Evolutionary conservation across 768 basidiomycete genomes (phyloP).

Genomic region (Lentinula edodes): DNA sequence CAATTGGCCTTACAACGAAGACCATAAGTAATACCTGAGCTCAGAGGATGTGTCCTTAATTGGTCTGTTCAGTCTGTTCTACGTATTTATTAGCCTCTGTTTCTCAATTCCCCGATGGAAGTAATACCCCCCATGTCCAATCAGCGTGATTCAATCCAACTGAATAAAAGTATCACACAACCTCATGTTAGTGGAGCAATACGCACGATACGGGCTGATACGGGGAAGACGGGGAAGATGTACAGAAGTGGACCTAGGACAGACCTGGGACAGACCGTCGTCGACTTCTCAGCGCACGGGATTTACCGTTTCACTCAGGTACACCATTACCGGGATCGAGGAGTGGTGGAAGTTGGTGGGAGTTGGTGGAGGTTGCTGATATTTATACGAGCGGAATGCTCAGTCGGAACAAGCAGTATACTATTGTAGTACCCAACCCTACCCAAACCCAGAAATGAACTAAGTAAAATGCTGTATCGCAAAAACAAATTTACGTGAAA

Average conservation of each 20-base stretch:
- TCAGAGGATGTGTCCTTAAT: too few species aligned
- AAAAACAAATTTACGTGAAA: neutral
- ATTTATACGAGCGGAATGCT: neutral
- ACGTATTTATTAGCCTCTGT: neutral
- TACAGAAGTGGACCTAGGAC: neutral
- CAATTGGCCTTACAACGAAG: too few species aligned
- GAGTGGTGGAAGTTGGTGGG: neutral
- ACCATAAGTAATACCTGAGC: too few species aligned
- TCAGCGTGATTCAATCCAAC: neutral
- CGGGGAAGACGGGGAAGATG: neutral
- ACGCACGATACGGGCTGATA: neutral
- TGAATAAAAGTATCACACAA: slow-evolving; percentile 4
- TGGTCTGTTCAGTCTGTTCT: too few species aligned
- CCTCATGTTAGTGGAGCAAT: slow-evolving; percentile 7
- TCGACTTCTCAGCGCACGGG: neutral
- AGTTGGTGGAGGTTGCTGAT: neutral
- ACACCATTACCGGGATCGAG: neutral
- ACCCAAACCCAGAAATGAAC: neutral
- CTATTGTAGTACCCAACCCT: neutral
- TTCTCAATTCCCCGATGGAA: neutral
- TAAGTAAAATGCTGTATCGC: neutral
- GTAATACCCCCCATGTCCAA: neutral
- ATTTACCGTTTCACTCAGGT: neutral
- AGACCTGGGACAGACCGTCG: neutral
- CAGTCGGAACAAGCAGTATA: too few species aligned